Conservation (phyloP, 805 yeast genomes). For the Tetrapisispora namnaoensis region DNA sequence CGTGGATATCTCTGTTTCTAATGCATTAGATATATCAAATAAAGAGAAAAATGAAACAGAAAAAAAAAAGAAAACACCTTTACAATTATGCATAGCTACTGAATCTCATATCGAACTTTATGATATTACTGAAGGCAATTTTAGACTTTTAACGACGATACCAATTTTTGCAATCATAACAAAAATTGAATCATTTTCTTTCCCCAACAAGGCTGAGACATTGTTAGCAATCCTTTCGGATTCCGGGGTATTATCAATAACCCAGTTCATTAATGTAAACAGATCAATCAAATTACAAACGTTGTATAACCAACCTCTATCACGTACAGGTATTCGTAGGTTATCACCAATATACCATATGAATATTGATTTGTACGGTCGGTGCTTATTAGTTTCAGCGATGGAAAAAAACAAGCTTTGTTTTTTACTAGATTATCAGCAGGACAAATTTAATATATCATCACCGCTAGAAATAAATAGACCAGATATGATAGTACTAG, state of each 20-base stretch:
- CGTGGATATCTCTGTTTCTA: slow-evolving; percentile 26
- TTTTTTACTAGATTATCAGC: slow-evolving; percentile 48
- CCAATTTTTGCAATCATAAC: slow-evolving; percentile 53
- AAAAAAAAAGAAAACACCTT: slow-evolving; percentile 5
- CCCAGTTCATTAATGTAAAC: slow-evolving; percentile 10
- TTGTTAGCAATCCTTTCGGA: slow-evolving; percentile 64
- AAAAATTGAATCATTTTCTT: slow-evolving; percentile 39
- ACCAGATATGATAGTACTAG: slow-evolving; percentile 42
- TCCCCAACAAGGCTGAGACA: slow-evolving; percentile 47
- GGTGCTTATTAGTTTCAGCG: slow-evolving; percentile 64
- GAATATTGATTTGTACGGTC: slow-evolving; percentile 57
- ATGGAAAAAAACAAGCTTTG: slow-evolving; percentile 67
- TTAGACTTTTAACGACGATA: slow-evolving; percentile 35
- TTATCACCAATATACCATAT: slow-evolving; percentile 66
- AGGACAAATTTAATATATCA: slow-evolving; percentile 42
- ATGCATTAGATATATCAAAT: not conserved
- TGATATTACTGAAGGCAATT: slow-evolving; percentile 46
- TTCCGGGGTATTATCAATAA: slow-evolving; percentile 56
- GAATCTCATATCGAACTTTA: slow-evolving; percentile 24
- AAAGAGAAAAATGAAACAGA: not conserved
- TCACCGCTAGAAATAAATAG: slow-evolving; percentile 67
- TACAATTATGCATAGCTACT: slow-evolving; percentile 27
- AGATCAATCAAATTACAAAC: slow-evolving; percentile 37
- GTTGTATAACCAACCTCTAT: slow-evolving; percentile 51
- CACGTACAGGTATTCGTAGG: slow-evolving; percentile 67